Evolutionary conservation across 2,329 filamentous ascomycete genomes (phyloP).

Genomic region (Aspergillus transmontanensis): DNA sequence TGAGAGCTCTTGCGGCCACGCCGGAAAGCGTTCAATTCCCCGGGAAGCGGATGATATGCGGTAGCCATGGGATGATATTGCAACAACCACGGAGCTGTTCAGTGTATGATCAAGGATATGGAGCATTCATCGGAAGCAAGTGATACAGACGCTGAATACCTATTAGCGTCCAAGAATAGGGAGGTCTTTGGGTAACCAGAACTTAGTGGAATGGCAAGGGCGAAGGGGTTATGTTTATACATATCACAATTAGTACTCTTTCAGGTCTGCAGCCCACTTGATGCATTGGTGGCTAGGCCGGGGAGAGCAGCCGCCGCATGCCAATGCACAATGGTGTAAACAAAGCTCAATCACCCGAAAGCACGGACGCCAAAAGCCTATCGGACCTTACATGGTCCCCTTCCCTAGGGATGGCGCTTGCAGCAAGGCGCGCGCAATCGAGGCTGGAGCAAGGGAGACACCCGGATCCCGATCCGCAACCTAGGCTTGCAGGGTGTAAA

Average conservation of each 20-base stretch:
- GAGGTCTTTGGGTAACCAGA: slow-evolving; percentile 11
- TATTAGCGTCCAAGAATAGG: slow-evolving; percentile 11
- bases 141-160: slow-evolving; percentile 13
- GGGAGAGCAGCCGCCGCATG: slow-evolving; percentile 34
- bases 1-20: slow-evolving; percentile 36
- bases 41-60: slow-evolving; percentile 35
- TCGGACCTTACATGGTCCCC: slow-evolving; percentile 43
- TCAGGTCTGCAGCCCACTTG: slow-evolving; percentile 11
- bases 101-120: slow-evolving; percentile 11
- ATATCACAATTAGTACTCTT: slow-evolving; percentile 13
- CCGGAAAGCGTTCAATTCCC: slow-evolving; percentile 36
- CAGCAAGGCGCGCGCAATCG: slow-evolving; percentile 30
- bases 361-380: slow-evolving; percentile 40
- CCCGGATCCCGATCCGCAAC: slow-evolving; percentile 23
- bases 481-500: slow-evolving; percentile 1
- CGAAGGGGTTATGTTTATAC: slow-evolving; percentile 41
- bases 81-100: slow-evolving; percentile 12
- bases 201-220: slow-evolving; percentile 24
- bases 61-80: slow-evolving; percentile 42
- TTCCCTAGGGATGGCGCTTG: slow-evolving; percentile 37
- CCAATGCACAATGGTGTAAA: slow-evolving; percentile 42
- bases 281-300: slow-evolving; percentile 33
- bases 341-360: slow-evolving; percentile 32
- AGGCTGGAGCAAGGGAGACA: slow-evolving; percentile 33
- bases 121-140: slow-evolving; percentile 16